These are phyloP conservation scores for Petunia secreta DNA, from an alignment of 257 asterid genomes.

Conservation along the genomic window DNA sequence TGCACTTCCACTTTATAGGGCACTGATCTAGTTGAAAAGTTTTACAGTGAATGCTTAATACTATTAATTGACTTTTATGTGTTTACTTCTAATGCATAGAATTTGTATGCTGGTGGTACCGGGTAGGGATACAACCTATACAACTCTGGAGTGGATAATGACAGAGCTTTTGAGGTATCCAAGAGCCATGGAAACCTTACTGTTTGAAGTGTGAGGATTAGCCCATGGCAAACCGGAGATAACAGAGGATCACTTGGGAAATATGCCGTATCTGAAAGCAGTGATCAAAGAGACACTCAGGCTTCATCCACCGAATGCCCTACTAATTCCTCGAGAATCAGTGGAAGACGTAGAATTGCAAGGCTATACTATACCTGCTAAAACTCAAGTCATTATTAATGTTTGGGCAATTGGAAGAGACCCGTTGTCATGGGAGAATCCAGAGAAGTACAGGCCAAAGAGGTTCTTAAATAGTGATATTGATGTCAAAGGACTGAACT, in stretches of 20 bases:
- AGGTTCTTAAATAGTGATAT: slow-evolving; percentile 39
- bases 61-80: neutral
- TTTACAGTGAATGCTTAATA: no score
- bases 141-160: no score
- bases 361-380: slow-evolving; percentile 45
- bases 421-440: slow-evolving; percentile 47
- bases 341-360: slow-evolving; percentile 37
- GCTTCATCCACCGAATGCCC: slow-evolving; percentile 47
- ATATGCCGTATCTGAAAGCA: slow-evolving; percentile 50
- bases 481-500: slow-evolving; percentile 47
- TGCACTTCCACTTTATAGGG: no score
- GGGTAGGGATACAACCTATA: slow-evolving; percentile 50
- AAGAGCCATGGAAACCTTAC: slow-evolving; percentile 30
- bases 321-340: slow-evolving; percentile 51
- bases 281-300: slow-evolving; percentile 49
- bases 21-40: no score
- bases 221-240: slow-evolving; percentile 30
- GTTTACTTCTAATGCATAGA: slow-evolving; percentile 33
- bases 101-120: slow-evolving; percentile 40
- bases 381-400: slow-evolving; percentile 43
- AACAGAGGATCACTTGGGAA: slow-evolving; percentile 38
- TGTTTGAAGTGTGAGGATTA: slow-evolving; percentile 36
- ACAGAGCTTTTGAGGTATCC: no score
- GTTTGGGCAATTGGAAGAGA: slow-evolving; percentile 60
- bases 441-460: slow-evolving; percentile 52